These are phyloP conservation scores for Arthroderma sp. DNA, from an alignment of 2,329 filamentous ascomycete species.

Conservation along the genomic window DNA sequence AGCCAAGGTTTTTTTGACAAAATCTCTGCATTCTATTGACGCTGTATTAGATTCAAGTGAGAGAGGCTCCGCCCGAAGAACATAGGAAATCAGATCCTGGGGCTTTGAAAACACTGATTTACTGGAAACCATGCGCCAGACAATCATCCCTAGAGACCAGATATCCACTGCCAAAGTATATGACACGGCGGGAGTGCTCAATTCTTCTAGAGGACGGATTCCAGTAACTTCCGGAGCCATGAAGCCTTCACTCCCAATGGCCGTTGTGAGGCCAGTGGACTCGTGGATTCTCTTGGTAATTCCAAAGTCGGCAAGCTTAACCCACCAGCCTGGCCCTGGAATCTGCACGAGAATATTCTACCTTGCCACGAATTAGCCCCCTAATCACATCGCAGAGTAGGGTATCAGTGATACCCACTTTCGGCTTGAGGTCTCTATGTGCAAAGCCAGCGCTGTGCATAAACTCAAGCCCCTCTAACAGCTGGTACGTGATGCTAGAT, in stretches of 20 bases:
- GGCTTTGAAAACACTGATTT: no score
- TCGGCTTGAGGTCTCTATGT: conserved; percentile 28
- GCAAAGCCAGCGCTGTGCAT: conserved; percentile 25
- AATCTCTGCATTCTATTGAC: no score
- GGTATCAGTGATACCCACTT: conserved; percentile 11
- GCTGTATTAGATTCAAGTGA: no score
- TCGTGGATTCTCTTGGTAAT: conserved; percentile 10
- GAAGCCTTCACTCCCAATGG: not conserved
- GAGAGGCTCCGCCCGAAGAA: no score
- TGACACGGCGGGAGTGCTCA: no score
- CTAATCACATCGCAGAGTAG: not conserved
- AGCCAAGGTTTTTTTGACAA: no score
- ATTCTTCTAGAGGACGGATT: no score
- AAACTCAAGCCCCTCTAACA: conserved; percentile 21
- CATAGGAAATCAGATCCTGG: no score
- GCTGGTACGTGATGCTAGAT: conserved; percentile 18
- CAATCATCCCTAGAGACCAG: no score
- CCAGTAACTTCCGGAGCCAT: not conserved
- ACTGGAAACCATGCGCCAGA: no score
- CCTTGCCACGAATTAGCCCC: not conserved
- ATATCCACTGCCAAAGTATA: no score
- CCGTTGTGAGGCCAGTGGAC: not conserved
- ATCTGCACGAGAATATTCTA: not conserved
- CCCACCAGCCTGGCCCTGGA: conserved; percentile 5
- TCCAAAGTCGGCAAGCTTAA: conserved; percentile 16